Percentiles rank a stretch among this genome's conserved stretches.
Conservation (phyloP, 192 early-diverging fungal species). For the Coemansia sp. region DNA sequence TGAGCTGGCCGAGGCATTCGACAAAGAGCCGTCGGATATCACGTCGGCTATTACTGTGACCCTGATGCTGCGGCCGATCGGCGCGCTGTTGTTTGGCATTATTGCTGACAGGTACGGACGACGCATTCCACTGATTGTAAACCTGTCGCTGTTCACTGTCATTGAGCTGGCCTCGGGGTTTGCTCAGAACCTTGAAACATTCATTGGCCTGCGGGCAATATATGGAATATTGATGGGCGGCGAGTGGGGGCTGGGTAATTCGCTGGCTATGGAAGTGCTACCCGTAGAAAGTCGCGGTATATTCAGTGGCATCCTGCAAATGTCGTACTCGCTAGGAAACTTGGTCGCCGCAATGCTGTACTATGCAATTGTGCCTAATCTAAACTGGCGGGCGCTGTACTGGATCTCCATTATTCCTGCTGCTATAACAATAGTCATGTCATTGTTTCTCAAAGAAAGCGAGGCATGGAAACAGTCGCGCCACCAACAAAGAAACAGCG, state of each 20-base stretch:
- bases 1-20: constrained; percentile 60
- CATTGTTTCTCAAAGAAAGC: constrained; percentile 67
- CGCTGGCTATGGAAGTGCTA: constrained; percentile 70
- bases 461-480: constrained; percentile 54
- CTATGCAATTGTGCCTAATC: constrained; percentile 55
- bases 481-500: constrained; percentile 20
- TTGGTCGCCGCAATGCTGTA: constrained; percentile 65
- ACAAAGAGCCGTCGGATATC: constrained; percentile 56
- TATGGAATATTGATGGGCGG: constrained; percentile 71
- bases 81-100: constrained; percentile 71
- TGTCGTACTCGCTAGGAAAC: constrained; percentile 71
- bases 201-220: constrained; percentile 60
- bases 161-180: constrained; percentile 69
- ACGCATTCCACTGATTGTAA: constrained; percentile 65
- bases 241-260: constrained; percentile 71
- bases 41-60: constrained; percentile 69
- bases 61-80: constrained; percentile 68
- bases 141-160: constrained; percentile 63
- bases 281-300: constrained; percentile 68
- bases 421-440: constrained; percentile 59
- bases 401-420: constrained; percentile 66
- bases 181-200: constrained; percentile 59
- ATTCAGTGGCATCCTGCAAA: constrained; percentile 74
- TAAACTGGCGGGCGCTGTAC: constrained; percentile 71
- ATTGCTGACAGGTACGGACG: constrained; percentile 69